Evolutionary conservation across 2,329 filamentous ascomycete species (phyloP), one percentile per base, ranked within the genome.

Genomic region (Talaromyces sp.): DNA sequence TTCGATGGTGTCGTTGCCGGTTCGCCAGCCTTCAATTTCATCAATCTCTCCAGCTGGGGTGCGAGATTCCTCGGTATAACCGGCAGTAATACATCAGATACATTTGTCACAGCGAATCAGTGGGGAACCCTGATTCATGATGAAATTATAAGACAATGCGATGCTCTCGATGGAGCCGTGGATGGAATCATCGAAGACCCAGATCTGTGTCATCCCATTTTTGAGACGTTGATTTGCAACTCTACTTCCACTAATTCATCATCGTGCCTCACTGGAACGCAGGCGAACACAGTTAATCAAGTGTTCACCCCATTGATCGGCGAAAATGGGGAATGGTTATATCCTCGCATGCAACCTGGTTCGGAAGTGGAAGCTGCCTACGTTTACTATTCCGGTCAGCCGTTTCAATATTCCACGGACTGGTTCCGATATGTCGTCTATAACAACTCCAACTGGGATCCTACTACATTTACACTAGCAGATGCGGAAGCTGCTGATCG

Each of bases 1-100:
- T 87, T 87, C 63, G 84, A 87, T 67, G 85, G 85, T 19, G 78
- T 84, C 9, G 69, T 87, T 0, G 80, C 84, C 13, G 78, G 79
- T 9, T 37, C 50, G 13, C 61, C 61, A 14, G 61, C 61, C 16
- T 57, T 63, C 31, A 57, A 63, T 57, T 63, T 79, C 66, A 75
- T 81, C 67, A 77, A 79, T 52, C 68, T 83, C 16, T 69, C 76
- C 19, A 78, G 77, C 3, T 83, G 79, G 81, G 76, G 73, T 67
- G 79, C 75, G 5, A 74, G 70, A 10, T 68, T 68, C 27, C 33
- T 57, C 24, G 3, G n/a, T 6, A 63, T 63, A 10, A 63, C 61
- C 3, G 61, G 61, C 39, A 16, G 4, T 4, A 35, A 33, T 22
- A 33, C 39, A 3, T 57, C 61, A 3, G 41, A 43, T 7, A 43